A percentile compares a stretch with the other conserved stretches of the same genome.
These are phyloP conservation scores for Selaginella moellendorffii DNA, from an alignment of 75 land plant genomes.

Conservation along the genomic window DNA sequence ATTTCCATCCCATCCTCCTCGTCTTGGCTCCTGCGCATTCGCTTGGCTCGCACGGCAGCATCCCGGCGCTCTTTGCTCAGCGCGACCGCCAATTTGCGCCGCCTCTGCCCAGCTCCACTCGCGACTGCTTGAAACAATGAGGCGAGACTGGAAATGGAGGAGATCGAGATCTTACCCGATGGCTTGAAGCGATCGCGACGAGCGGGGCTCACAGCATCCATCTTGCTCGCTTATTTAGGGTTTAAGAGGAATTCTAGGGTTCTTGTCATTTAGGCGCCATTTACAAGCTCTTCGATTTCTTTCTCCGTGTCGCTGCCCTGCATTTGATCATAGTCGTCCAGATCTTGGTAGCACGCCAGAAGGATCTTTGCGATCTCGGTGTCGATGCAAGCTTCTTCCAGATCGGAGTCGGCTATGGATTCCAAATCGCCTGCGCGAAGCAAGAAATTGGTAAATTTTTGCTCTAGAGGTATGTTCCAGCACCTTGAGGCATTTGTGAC, in stretches of 20 bases:
- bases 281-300: no score
- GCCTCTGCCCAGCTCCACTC: slow-evolving; percentile 50
- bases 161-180: not conserved
- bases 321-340: no score
- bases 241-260: not conserved
- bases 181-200: not conserved
- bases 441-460: no score
- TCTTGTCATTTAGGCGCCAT: not conserved
- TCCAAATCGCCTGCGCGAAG: no score
- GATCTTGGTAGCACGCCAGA: no score
- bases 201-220: not conserved
- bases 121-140: slow-evolving; percentile 37
- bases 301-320: no score
- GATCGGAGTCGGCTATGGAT: no score
- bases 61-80: slow-evolving; percentile 82
- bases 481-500: no score
- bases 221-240: not conserved
- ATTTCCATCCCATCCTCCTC: slow-evolving; percentile 17
- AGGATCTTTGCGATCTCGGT: no score
- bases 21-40: slow-evolving; percentile 42
- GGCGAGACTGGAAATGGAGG: not conserved
- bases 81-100: slow-evolving; percentile 62
- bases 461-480: no score
- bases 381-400: no score
- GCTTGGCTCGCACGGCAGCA: slow-evolving; percentile 70